phyloP scores from a whole-genome alignment of 768 basidiomycete genomes.

The Trametes gibbosa region DNA sequence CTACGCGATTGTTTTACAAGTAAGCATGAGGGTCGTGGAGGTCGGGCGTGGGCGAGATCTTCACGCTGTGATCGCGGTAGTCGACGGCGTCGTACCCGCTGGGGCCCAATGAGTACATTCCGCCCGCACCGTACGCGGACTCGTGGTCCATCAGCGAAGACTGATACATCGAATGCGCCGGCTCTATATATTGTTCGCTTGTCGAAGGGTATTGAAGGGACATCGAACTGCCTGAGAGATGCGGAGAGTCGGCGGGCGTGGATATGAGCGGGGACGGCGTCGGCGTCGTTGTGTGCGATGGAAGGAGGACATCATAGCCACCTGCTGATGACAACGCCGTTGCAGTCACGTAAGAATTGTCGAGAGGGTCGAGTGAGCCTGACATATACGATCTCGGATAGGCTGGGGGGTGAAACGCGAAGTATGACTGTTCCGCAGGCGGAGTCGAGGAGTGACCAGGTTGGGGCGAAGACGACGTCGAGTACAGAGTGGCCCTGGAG shows the following conservation, averaged over 20 bases:
- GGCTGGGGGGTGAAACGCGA: slow-evolving; percentile 4
- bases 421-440: slow-evolving; percentile 1
- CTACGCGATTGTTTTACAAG: background rate
- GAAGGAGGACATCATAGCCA: slow-evolving; percentile 8
- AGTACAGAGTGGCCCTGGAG: slow-evolving; percentile 1
- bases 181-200: slow-evolving; percentile 10
- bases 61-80: slow-evolving; percentile 31
- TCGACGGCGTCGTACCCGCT: slow-evolving; percentile 29
- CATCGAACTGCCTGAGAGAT: background rate
- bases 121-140: background rate
- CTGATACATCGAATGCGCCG: slow-evolving; percentile 9
- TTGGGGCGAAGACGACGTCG: slow-evolving; percentile 5
- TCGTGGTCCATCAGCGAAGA: background rate
- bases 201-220: slow-evolving; percentile 3
- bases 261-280: slow-evolving; percentile 11
- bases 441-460: slow-evolving; percentile 3
- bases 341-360: slow-evolving; percentile 6
- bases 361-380: background rate
- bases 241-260: slow-evolving; percentile 13
- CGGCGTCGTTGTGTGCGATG: slow-evolving; percentile 9
- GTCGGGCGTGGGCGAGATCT: slow-evolving; percentile 8
- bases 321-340: background rate
- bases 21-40: slow-evolving; percentile 7
- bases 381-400: slow-evolving; percentile 1
- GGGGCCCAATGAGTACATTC: background rate